These are phyloP conservation scores for Fomitopsis pulvina DNA, from an alignment of 768 basidiomycete species.

Conservation along the genomic window DNA sequence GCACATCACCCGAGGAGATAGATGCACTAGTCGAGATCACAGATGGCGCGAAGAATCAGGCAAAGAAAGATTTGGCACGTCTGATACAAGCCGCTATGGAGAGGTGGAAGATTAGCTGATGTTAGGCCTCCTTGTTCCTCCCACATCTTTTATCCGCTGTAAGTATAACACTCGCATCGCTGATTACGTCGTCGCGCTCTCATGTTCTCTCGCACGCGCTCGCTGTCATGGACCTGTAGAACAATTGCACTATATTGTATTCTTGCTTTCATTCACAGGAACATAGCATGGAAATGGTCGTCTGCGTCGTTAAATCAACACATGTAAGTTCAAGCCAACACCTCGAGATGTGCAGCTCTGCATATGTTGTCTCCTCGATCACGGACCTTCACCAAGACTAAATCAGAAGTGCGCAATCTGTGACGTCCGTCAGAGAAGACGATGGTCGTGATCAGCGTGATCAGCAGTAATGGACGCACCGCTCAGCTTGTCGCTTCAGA, in stretches of 20 bases:
- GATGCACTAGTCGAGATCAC: conserved; percentile 76
- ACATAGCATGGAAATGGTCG: background rate
- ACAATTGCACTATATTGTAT: conserved; percentile 2
- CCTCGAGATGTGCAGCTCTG: conserved; percentile 41
- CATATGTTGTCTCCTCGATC: conserved; percentile 50
- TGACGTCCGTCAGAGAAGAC: background rate
- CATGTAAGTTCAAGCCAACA: conserved; percentile 20
- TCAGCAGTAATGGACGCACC: conserved; percentile 20
- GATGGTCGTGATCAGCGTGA: background rate
- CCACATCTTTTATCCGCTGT: background rate
- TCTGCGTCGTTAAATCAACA: background rate
- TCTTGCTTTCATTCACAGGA: background rate
- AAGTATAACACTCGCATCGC: no score
- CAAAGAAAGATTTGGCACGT: conserved; percentile 66
- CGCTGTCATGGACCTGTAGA: background rate
- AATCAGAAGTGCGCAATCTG: conserved; percentile 10
- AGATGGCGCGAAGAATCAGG: conserved; percentile 78
- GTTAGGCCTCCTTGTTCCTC: background rate
- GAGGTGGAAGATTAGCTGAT: conserved; percentile 58
- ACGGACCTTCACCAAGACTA: conserved; percentile 56
- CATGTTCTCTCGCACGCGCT: background rate
- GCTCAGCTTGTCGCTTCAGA: conserved; percentile 42
- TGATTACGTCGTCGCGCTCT: background rate
- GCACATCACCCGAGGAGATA: conserved; percentile 62
- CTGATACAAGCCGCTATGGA: conserved; percentile 68